A percentile compares a stretch with the other conserved stretches of the same genome.
Evolutionary conservation across 208 protist genomes (phyloP).

Genomic region (Crithidia bombi): DNA sequence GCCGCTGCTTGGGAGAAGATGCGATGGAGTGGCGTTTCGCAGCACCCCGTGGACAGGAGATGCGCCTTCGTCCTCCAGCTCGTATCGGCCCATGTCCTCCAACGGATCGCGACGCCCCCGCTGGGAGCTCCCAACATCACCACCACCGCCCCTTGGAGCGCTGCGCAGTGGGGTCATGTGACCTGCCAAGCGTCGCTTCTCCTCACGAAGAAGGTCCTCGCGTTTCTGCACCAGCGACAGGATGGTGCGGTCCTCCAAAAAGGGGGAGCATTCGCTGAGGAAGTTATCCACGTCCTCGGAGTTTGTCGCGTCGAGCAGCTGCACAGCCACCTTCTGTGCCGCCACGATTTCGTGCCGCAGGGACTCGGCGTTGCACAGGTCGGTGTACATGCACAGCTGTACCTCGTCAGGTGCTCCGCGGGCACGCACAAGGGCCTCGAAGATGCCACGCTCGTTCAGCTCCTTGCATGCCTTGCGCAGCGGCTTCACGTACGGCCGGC

Average conservation of each 20-base stretch:
- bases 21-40: background rate
- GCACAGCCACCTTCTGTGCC: conserved; percentile 40
- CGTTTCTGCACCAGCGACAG: conserved; percentile 60
- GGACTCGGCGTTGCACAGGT: conserved; percentile 65
- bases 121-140: background rate
- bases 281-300: conserved; percentile 59
- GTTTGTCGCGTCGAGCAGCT: conserved; percentile 44
- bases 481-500: conserved; percentile 56
- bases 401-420: conserved; percentile 47
- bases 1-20: background rate
- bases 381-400: conserved; percentile 72
- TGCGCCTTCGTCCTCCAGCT: conserved; percentile 9
- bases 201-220: conserved; percentile 44
- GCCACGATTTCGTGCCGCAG: conserved; percentile 51
- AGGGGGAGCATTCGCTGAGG: conserved; percentile 45
- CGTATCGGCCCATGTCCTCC: conserved; percentile 10
- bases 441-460: conserved; percentile 54
- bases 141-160: background rate
- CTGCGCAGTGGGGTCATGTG: conserved; percentile 22
- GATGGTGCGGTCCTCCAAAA: conserved; percentile 62
- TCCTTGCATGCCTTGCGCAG: conserved; percentile 62
- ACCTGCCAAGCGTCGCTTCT: background rate
- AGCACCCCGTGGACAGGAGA: background rate
- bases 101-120: conserved; percentile 4
- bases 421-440: conserved; percentile 47